Base-by-base conservation (phyloP, 2,329 filamentous ascomycete genomes). In the Sporothrix dimorphospora region DNA sequence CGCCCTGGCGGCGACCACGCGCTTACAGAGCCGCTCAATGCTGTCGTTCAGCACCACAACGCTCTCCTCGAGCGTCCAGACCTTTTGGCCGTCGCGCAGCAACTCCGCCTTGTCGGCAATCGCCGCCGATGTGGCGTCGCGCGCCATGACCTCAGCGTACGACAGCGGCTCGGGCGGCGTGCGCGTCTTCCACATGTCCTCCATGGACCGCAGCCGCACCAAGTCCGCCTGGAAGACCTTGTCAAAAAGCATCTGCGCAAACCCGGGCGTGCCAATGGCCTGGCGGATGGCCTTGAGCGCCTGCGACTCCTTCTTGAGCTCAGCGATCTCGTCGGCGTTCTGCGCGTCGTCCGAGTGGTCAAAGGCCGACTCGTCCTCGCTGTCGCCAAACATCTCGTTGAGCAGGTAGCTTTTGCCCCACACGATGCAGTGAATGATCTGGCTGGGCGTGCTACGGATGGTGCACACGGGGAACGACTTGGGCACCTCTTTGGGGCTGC, bases 331-430 rank as follows among this genome's bases (percentile, higher is more conserved):
- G 68, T 91, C 84, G 6, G 91, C 85, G 80, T 98, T 97, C 67
- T 97, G 94, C 7, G 89, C 86, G 79, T 97, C 91, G 76, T 91
- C 88, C 1, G 92, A 91, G 76, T 92, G 89, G 78, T 98, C 94
- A 74, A 98, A 88, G 0, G 90, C 87, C 0, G 92, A 87, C 75
- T 95, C 92, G 73, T 98, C 94, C 81, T 98, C 95, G 77, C 94
- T 97, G 3, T 90, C 89, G 21, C 96, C 96, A 77, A 98, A 99
- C 8, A 99, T 90, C 81, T 99, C 96, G 76, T 94, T 96, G 73
- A 99, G 88, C 9, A 99, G 86, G 80, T 98, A 99, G 80, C 94
- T 97, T 83, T 98, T 99, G 24, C 89, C 95, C 96, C 96, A 99
- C 1, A 99, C 95, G 74, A 99, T 99, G 83, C 96, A 98, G 82